Evolutionary conservation across 345 rosid species (phyloP).

Genomic region (Acer campestre): DNA sequence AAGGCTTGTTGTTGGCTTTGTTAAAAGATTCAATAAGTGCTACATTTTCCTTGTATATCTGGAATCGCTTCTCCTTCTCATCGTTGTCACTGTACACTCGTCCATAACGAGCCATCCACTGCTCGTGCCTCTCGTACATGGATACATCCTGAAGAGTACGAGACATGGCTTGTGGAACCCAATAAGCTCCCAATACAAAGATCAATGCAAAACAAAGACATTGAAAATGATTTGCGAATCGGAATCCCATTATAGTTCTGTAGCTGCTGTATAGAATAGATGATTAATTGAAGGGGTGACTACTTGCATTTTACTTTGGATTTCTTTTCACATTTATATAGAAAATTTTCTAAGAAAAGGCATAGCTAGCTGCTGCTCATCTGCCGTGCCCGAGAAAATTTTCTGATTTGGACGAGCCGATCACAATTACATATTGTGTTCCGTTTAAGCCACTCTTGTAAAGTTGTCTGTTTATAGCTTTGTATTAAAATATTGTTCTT

Average conservation of each 20-base stretch:
- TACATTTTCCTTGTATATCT: too few relatives aligned
- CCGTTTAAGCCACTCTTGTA: not conserved
- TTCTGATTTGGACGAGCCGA: slow-evolving; percentile 17
- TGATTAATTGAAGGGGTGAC: not conserved
- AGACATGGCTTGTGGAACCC: too few relatives aligned
- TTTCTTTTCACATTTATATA: not conserved
- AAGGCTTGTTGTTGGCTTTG: too few relatives aligned
- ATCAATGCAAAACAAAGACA: slow-evolving; percentile 18
- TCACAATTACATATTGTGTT: not conserved
- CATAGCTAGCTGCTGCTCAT: not conserved
- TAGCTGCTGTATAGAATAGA: not conserved
- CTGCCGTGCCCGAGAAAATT: slow-evolving; percentile 1
- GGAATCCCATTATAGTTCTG: slow-evolving; percentile 11
- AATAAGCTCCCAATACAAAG: slow-evolving; percentile 3
- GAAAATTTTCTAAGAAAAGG: not conserved
- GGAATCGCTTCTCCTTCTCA: too few relatives aligned
- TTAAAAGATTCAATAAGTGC: too few relatives aligned
- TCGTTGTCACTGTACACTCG: too few relatives aligned
- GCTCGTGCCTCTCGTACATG: too few relatives aligned
- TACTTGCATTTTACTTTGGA: not conserved
- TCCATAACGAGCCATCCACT: too few relatives aligned
- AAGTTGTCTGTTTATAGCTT: not conserved
- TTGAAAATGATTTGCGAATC: slow-evolving; percentile 5
- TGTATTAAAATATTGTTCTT: not conserved
- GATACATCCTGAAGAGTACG: too few relatives aligned